Evolutionary conservation across 2,329 filamentous ascomycete genomes (phyloP), one percentile per base, ranked within the genome.

Genomic region (Arthrobotrys megalospora): DNA sequence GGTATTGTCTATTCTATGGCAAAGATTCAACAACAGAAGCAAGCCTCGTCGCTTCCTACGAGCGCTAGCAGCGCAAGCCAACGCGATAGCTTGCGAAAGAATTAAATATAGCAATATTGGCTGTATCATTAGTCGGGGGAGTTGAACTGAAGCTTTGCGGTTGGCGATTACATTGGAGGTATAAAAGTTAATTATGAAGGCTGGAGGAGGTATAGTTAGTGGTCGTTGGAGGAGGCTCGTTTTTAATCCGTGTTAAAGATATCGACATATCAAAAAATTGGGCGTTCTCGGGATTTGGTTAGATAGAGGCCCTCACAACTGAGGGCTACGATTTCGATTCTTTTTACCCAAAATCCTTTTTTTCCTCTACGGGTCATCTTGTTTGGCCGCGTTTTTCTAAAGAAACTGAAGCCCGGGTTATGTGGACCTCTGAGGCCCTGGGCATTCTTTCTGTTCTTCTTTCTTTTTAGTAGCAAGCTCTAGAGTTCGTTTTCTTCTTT

Each of bases 61-160:
- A 97, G 94, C 84, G 93, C 95, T 24, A 97, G 94, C 87, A 91
- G 92, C 80, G 91, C 94, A 86, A 97, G 94, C 86, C 93, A 91
- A 88, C 90, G 93, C 82, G 95, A 98, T 84, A 91, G 92, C 14
- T 87, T 93, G 78, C 94, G 95, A 84, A 79, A 79, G 60, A 79
- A 79, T 14, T 79, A 75, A 60, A 32, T 53, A 36, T 66, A 48
- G 8, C 4, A 48, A 50, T 2, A 43, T 38, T 8, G 7, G 6
- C n/a, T 2, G 43, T 14, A 14, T 50, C 3, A 32, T 19, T 3
- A 28, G 12, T 28, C 45, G 10, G n/a, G 3, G 43, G 14, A 14
- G 2, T 43, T 66, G 8, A 10, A 7, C 14, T 52, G 11, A 16
- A 28, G 19, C 11, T 47, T 28, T 24, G 64, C 8, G 19, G 60